phyloP scores from a whole-genome alignment of 1,284 basidiomycete genomes.

The Coriolopsis trogii region DNA sequence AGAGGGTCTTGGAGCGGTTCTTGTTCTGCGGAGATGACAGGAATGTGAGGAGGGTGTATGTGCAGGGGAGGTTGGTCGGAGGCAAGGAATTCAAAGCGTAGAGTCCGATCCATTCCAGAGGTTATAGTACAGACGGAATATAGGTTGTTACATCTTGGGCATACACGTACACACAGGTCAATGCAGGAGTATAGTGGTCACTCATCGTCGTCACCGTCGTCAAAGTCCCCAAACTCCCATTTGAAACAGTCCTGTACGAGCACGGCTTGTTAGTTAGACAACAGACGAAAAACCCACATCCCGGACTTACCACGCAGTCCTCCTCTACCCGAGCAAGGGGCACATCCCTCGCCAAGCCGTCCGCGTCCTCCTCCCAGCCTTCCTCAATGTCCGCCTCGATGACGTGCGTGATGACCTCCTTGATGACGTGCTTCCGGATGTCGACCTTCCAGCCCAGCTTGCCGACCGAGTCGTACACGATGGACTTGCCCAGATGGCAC shows the following conservation, averaged over 20 bases:
- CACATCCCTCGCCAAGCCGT: conserved; percentile 37
- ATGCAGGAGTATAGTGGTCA: conserved; percentile 5
- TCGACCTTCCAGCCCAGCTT: conserved; percentile 84
- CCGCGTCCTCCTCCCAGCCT: conserved; percentile 47
- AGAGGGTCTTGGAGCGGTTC: conserved; percentile 68
- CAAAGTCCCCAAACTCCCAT: conserved; percentile 66
- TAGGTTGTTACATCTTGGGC: conserved; percentile 5
- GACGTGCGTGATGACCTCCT: conserved; percentile 73
- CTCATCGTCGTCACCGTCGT: conserved; percentile 25
- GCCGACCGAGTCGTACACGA: conserved; percentile 88
- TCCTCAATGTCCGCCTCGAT: conserved; percentile 64
- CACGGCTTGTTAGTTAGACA: background rate
- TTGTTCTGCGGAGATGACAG: conserved; percentile 88
- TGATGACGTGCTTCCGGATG: conserved; percentile 80
- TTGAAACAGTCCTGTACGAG: conserved; percentile 64
- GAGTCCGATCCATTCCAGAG: too few relatives aligned
- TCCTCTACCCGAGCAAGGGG: conserved; percentile 37
- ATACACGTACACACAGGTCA: conserved; percentile 2
- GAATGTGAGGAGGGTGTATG: conserved; percentile 86
- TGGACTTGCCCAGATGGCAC: conserved; percentile 68
- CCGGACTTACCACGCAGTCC: conserved; percentile 48
- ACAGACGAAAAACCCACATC: background rate
- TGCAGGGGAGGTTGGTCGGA: conserved; percentile 80
- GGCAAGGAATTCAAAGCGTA: conserved; percentile 47
- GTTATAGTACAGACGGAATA: too few relatives aligned